Conservation (phyloP, 139 green algal genomes). For the Pseudopediastrum boryanum region DNA sequence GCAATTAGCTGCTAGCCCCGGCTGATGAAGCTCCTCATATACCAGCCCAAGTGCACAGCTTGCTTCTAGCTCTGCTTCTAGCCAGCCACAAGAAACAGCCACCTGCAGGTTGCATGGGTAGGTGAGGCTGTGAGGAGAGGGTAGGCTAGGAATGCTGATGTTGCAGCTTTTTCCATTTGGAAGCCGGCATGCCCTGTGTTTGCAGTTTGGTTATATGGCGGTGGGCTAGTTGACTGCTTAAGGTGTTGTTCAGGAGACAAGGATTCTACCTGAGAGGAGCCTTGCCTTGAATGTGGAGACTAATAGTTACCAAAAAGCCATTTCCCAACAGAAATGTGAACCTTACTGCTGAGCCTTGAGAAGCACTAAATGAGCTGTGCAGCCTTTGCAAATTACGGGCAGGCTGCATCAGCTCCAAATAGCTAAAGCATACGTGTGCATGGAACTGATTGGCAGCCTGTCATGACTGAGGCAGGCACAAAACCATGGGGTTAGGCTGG, state of each 20-base stretch:
- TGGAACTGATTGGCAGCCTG: background rate
- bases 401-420: background rate
- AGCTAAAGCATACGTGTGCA: background rate
- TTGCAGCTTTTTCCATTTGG: background rate
- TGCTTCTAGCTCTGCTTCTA: slow-evolving; percentile 57
- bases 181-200: background rate
- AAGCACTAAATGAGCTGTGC: too few species aligned
- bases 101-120: slow-evolving; percentile 9
- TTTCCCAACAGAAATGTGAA: too few species aligned
- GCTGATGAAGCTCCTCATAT: slow-evolving; percentile 57
- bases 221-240: background rate
- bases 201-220: background rate
- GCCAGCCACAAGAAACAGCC: slow-evolving; percentile 18
- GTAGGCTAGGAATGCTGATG: background rate
- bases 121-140: background rate
- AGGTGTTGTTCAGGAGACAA: background rate
- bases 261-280: background rate
- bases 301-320: too few species aligned
- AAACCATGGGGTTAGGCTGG: too few species aligned
- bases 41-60: slow-evolving; percentile 62
- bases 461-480: background rate
- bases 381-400: too few species aligned
- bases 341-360: too few species aligned
- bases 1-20: slow-evolving; percentile 48
- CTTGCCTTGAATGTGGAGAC: too few species aligned